Base-by-base conservation (phyloP, 1,284 basidiomycete genomes). In the Cutaneotrichosporon sp. region DNA sequence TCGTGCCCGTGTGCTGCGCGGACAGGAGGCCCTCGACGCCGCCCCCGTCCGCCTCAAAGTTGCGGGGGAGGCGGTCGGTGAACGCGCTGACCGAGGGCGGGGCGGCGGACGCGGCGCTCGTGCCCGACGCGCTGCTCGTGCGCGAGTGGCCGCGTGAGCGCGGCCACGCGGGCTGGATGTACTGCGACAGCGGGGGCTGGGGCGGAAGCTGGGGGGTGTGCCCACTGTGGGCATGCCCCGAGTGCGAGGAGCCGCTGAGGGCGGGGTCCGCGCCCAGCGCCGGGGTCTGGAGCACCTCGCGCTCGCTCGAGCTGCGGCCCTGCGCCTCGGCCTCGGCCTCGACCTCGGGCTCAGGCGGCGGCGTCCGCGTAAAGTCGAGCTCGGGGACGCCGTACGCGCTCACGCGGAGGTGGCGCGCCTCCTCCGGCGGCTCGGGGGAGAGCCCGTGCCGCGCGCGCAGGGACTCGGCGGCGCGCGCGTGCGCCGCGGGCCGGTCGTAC, bases 381-480 rank as follows among this genome's bases (percentile, higher is more conserved):
- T 53, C 51, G 22, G 51, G 51, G 20, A 53, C 51, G 13, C 31
- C 31, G 33, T 52, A 52, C n/a, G n/a, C n/a, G 29, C 29, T 31
- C 29, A 52, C 50, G n/a, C 33, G 50, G 10, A 52, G n/a, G 14
- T 52, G 50, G 4, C 31, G 50, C 1, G 50, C 29, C 20, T 36
- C 20, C 33, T 53, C 33, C 9, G 51, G 33, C 3, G 51, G 51
- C 9, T 53, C 51, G 6, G 33, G 51, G 0, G 51, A 53, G 0
- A 38, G 51, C 7, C 34, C 51, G 24, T 53, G 51, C 10, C 51
- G 33, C 34, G 20, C 29, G 6, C 51, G 33, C 34, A 53, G 22
- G 24, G 34, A 18, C 22, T 53, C 51, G 22, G 51, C 51, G 0
- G 51, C 34, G 11, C 34, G 7, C 13, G 33, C 33, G 24, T 53